Evolutionary conservation across 31 red algal species (phyloP).

Genomic region (Endocladia muricata): DNA sequence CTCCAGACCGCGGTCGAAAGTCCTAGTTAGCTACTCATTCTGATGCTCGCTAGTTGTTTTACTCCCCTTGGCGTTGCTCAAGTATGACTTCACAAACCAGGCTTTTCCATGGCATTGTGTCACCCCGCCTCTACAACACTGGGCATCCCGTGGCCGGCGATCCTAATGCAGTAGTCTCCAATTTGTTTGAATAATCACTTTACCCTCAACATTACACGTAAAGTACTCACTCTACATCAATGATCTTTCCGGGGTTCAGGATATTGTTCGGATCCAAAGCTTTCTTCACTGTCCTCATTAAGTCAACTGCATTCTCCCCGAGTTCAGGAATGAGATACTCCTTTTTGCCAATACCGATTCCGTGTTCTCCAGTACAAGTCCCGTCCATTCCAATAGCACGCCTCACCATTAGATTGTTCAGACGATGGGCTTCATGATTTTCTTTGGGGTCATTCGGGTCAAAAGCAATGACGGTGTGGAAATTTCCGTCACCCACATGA

Average conservation of each 20-base stretch:
- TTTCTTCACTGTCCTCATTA: conserved; percentile 87
- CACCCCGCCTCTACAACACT: no score
- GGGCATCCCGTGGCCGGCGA: no score
- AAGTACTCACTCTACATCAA: conserved; percentile 70
- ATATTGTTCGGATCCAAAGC: conserved; percentile 91
- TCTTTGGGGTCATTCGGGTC: conserved; percentile 69
- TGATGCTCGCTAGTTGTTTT: no score
- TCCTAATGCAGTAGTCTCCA: no score
- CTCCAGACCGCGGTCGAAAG: no score
- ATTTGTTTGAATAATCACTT: no score
- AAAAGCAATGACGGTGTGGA: conserved; percentile 92
- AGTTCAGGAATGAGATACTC: conserved; percentile 83
- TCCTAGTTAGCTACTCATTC: no score
- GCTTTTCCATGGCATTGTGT: no score
- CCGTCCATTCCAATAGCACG: conserved; percentile 90
- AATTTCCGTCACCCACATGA: conserved; percentile 98
- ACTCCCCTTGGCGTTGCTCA: no score
- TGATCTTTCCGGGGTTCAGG: conserved; percentile 97
- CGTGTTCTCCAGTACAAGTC: conserved; percentile 98
- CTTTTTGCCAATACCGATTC: conserved; percentile 93
- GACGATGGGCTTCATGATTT: conserved; percentile 62
- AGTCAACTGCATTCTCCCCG: conserved; percentile 65
- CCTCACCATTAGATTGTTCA: conserved; percentile 73
- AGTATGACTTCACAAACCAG: no score
- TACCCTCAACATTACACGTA: no score